Evolutionary conservation across 805 yeast species (phyloP), one percentile per base, ranked within the genome.

Genomic region (Starmerella scarabaei): DNA sequence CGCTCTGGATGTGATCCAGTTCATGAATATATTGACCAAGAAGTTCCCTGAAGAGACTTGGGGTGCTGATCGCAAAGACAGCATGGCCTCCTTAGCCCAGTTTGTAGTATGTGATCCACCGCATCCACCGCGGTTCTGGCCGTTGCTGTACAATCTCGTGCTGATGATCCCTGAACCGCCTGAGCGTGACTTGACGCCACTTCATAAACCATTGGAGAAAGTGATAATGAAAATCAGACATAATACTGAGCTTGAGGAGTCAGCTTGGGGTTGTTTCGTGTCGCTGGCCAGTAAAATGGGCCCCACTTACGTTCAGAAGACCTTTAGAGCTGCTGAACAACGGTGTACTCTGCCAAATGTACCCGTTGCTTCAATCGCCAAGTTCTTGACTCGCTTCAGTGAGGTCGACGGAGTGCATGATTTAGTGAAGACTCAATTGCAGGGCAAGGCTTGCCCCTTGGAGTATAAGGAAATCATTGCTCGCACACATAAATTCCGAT

Each of bases 1-100:
- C 0, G 40, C 58, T 0, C 44, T 54, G 6, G 61, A 58, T 23
- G 27, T 55, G 4, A 33, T 55, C 1, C 52, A 56, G 17, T 26
- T 69, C 37, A 53, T 59, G 53, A 71, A 69, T 34, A 44, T 55
- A 3, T 52, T 71, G 7, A 59, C 73, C 5, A 71, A 70, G 38
- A 58, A 64, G 27, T 62, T 70, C 39, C 55, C 61, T 1, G 36
- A 37, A 1, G 33, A 39, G 5, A 30, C 45, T 1, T 58, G 61
- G 62, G 33, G 41, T n/a, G 38, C 44, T 0, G 41, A 38, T 19
- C 39, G 49, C 6, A 32, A 30, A n/a, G 51, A 47, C 30, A 37
- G 50, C 30, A 16, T 39, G 6, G 36, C 50, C 0, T 45, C 58
- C 3, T 18, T 47, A 6, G 44, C 47, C 2, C 44, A 37, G 23